These are phyloP conservation scores for Fusarium sp. DNA, from an alignment of 2,329 filamentous ascomycete genomes.

Conservation along the genomic window DNA sequence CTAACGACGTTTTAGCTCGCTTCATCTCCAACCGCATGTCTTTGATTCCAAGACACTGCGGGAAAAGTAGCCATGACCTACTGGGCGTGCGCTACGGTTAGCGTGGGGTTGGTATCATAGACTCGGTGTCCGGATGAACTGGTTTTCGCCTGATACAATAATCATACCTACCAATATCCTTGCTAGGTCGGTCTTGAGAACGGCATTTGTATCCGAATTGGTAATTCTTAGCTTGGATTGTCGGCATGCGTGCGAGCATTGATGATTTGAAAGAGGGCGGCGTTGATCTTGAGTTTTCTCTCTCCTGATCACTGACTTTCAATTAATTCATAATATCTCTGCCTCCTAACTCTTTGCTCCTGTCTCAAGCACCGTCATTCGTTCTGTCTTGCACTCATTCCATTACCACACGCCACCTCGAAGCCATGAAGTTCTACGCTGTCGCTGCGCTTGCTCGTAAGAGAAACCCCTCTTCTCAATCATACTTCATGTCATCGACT, in stretches of 20 bases:
- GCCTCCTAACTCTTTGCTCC: neutral
- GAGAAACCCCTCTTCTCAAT: neutral
- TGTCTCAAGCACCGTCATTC: neutral
- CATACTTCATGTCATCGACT: neutral
- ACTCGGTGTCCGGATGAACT: neutral
- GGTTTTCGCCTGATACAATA: neutral
- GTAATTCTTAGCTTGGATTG: neutral
- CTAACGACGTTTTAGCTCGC: conserved; percentile 17
- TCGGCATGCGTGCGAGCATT: neutral
- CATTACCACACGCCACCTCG: neutral
- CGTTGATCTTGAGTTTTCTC: neutral
- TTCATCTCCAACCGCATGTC: neutral
- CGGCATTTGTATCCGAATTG: neutral
- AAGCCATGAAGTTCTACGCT: conserved; percentile 33
- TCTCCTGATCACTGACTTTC: neutral
- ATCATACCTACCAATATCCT: neutral
- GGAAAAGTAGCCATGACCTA: conserved; percentile 5
- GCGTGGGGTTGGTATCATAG: neutral
- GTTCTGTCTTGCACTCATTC: conserved; percentile 21
- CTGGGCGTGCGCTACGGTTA: neutral
- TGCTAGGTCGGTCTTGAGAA: neutral
- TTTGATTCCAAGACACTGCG: conserved; percentile 14
- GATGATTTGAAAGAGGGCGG: neutral
- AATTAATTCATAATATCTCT: neutral
- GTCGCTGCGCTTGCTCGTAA: conserved; percentile 24